A percentile compares a stretch with the other conserved stretches of the same genome.
Evolutionary conservation across 345 rosid species (phyloP).

Genomic region (Gossypium bickii): DNA sequence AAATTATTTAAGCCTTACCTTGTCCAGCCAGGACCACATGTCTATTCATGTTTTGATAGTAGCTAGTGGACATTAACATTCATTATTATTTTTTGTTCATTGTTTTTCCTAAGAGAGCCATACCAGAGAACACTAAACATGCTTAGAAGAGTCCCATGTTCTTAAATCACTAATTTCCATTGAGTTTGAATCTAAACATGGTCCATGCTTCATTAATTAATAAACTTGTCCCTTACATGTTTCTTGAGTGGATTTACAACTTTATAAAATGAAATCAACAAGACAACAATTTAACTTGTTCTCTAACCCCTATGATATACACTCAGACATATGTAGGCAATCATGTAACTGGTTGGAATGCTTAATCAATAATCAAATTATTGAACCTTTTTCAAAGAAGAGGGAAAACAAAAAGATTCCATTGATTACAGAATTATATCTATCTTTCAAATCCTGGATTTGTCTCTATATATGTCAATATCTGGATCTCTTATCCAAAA

Average conservation of each 20-base stretch:
- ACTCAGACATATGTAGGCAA: neutral
- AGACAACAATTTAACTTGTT: slow-evolving; percentile 10
- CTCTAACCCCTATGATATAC: neutral
- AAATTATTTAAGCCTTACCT: slow-evolving; percentile 22
- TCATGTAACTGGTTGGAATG: neutral
- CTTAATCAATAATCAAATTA: neutral
- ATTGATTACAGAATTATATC: neutral
- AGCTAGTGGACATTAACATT: slow-evolving; percentile 11
- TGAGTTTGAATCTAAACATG: slow-evolving; percentile 16
- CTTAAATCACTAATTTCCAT: slow-evolving; percentile 5
- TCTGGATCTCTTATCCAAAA: slow-evolving; percentile 3
- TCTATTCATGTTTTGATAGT: neutral
- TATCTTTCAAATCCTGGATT: neutral
- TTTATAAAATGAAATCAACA: slow-evolving; percentile 3
- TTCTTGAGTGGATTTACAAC: neutral
- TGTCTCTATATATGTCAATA: neutral
- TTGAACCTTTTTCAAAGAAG: neutral
- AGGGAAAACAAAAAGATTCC: neutral
- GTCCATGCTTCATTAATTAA: neutral
- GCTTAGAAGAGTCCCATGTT: slow-evolving; percentile 5
- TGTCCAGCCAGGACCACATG: slow-evolving; percentile 38
- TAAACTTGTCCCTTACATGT: too few relatives aligned
- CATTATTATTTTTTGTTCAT: slow-evolving; percentile 11
- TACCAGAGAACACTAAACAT: slow-evolving; percentile 8
- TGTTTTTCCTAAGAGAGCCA: neutral